Evolutionary conservation across 768 basidiomycete genomes (phyloP).

Genomic region (Leucogyrophana mollusca): DNA sequence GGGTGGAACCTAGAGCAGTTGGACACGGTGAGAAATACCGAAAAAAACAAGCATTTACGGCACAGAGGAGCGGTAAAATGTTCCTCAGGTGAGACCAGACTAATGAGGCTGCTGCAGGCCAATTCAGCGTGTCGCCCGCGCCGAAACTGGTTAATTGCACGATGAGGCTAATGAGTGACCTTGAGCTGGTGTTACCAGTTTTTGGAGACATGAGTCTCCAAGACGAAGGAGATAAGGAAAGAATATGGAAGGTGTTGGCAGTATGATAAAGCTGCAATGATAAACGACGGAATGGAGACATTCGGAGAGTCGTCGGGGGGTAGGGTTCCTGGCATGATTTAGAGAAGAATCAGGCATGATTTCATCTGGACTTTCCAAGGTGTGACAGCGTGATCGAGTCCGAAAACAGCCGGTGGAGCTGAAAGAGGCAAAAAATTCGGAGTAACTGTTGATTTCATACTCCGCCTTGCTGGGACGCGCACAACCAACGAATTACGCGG

Average conservation of each 20-base stretch:
- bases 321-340: neutral
- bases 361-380: no score
- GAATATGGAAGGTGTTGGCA: neutral
- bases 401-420: neutral
- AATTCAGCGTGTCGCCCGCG: neutral
- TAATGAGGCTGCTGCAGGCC: neutral
- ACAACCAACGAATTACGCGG: slow-evolving; percentile 12
- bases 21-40: neutral
- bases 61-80: neutral
- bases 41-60: slow-evolving; percentile 1
- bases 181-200: no score
- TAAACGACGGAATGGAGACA: no score
- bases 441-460: slow-evolving; percentile 3
- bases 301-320: neutral
- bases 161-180: neutral
- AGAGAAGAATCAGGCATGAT: neutral
- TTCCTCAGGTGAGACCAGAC: neutral
- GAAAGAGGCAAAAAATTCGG: slow-evolving; percentile 1
- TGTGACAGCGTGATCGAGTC: neutral
- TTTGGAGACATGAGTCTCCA: no score
- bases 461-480: slow-evolving; percentile 5
- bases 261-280: no score
- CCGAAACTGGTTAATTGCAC: neutral
- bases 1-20: neutral
- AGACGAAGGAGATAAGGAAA: neutral